phyloP scores from a whole-genome alignment of 148 eudicot species.

The Beta vulgaris region DNA sequence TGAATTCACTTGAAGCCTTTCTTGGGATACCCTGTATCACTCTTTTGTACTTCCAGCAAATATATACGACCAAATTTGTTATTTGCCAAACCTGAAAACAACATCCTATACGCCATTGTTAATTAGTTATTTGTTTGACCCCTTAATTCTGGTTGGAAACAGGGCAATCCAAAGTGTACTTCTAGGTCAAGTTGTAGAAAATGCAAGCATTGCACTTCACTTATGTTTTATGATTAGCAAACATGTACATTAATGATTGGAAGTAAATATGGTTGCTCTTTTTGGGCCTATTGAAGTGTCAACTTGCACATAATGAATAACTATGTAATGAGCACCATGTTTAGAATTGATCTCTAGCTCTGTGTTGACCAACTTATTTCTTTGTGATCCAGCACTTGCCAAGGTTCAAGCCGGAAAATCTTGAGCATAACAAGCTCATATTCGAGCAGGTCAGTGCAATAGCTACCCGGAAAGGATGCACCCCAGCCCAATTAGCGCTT shows the following conservation, averaged over 20 bases:
- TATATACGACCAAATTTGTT: neutral
- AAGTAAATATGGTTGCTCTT: neutral
- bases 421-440: conserved; percentile 39
- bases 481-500: conserved; percentile 43
- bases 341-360: neutral
- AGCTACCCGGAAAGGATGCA: conserved; percentile 39
- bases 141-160: neutral
- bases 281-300: neutral
- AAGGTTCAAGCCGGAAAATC: conserved; percentile 38
- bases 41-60: neutral
- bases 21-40: neutral
- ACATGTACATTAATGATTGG: neutral
- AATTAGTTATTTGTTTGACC: no score
- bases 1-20: neutral
- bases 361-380: neutral
- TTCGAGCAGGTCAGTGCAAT: conserved; percentile 38
- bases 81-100: neutral
- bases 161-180: neutral
- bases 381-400: conserved; percentile 28
- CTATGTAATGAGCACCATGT: neutral
- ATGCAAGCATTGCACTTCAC: neutral
- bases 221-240: neutral
- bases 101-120: neutral
- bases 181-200: neutral
- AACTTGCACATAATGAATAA: neutral